Conservation (phyloP, 139 green algal genomes). For the Chlamydomonas urium region DNA sequence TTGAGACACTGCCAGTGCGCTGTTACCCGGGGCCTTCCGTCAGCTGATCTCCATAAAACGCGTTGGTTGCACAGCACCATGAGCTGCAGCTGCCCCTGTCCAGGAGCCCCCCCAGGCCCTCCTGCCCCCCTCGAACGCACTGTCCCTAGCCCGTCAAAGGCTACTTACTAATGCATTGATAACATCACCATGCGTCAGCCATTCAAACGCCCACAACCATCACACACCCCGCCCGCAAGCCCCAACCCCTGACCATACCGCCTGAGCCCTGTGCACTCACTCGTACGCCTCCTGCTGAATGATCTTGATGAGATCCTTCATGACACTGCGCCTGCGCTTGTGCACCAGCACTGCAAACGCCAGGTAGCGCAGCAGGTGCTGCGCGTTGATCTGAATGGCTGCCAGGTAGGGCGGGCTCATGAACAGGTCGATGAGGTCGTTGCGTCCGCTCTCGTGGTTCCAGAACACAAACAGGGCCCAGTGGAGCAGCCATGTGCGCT, state of each 20-base stretch:
- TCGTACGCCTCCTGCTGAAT: conserved; percentile 54
- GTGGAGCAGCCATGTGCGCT: conserved; percentile 98
- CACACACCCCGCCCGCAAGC: neutral
- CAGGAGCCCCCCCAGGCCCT: no score
- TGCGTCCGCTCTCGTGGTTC: conserved; percentile 94
- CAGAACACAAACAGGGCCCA: conserved; percentile 98
- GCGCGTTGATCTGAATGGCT: conserved; percentile 75
- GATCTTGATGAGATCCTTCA: conserved; percentile 86
- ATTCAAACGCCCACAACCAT: no score
- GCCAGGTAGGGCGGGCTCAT: conserved; percentile 79
- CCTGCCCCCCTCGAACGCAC: no score
- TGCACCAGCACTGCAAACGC: conserved; percentile 88
- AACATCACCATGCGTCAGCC: no score
- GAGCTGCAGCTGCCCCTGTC: no score
- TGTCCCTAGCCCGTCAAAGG: no score
- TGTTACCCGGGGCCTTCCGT: no score
- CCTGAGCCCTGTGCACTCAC: neutral
- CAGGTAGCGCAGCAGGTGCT: conserved; percentile 93
- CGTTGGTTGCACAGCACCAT: no score
- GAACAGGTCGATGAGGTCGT: conserved; percentile 94
- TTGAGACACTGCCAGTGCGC: no score
- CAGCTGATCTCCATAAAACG: no score
- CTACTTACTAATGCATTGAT: no score
- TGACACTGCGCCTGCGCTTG: conserved; percentile 73
- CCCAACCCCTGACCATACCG: neutral